These are phyloP conservation scores for Citrullus amarus DNA, from an alignment of 306 rosid genomes.

Conservation along the genomic window DNA sequence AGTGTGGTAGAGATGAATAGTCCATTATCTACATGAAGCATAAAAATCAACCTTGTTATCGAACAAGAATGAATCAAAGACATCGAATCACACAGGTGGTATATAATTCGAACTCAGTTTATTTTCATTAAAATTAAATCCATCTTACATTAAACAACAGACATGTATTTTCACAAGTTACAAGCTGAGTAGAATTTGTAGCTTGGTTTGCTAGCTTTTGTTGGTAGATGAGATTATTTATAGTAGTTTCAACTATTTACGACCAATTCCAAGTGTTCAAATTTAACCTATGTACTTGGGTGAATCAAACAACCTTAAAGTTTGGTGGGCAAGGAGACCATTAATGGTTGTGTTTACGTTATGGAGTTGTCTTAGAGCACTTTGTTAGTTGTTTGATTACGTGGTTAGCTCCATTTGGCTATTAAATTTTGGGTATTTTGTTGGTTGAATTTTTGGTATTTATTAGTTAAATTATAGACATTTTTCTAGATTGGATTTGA, in stretches of 20 bases:
- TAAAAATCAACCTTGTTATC: neutral
- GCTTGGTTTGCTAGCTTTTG: neutral
- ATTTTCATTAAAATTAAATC: neutral
- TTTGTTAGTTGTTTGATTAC: neutral
- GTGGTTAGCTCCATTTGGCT: neutral
- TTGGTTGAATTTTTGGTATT: neutral
- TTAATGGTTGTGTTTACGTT: neutral
- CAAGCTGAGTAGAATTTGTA: neutral
- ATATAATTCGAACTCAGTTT: neutral
- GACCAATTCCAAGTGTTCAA: neutral
- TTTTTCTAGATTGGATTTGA: neutral
- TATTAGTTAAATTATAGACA: neutral
- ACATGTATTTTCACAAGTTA: neutral
- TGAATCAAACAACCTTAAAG: neutral
- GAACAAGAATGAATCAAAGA: neutral
- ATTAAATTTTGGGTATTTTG: neutral
- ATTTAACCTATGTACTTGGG: neutral
- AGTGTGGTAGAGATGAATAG: conserved; percentile 69
- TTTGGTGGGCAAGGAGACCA: neutral
- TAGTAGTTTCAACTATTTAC: neutral
- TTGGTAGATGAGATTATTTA: neutral
- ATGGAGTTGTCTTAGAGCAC: neutral
- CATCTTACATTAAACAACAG: neutral
- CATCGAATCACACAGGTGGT: neutral
- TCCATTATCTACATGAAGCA: conserved; percentile 70